Base-by-base conservation (phyloP, 352 stramenopile species). In the Globisporangium carolinianum region DNA sequence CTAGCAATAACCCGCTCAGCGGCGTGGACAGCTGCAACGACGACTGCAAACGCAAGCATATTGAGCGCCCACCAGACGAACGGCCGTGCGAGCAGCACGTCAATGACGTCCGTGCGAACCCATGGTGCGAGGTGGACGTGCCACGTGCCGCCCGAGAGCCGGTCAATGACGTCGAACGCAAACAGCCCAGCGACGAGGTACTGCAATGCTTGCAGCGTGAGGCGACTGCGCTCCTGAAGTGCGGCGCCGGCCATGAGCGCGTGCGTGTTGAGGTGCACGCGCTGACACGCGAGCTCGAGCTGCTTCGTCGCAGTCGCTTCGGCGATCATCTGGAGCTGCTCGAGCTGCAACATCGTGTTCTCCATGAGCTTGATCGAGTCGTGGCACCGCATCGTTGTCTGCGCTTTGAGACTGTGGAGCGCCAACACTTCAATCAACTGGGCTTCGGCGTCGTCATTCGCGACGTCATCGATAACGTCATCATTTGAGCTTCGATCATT, bases 321-420 rank as follows among this genome's bases (percentile, higher is more conserved):
- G 37, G 87, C 87, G 66, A 97, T 97, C 79, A 98, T 94, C 55
- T 96, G 88, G 9, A 98, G 65, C 50, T 98, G 87, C 55, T 98
- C 91, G 24, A 98, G 79, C 53, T 98, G 92, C 12, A 92, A 73
- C 73, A 96, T 89, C 11, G 91, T 91, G 62, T 95, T 95, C 53
- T 86, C 79, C 69, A 98, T 92, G 43, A 98, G 91, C 60, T 98
- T 98, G 64, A 97, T 97, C 9, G 97, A 87, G 72, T 98, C 95
- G 51, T 94, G 94, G 42, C 91, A 96, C 15, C 95, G 85, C 65
- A 96, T 79, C 53, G 97, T 81, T 1, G 98, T 94, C 66, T 98
- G 91, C 2, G 81, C 73, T 57, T 93, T 89, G 37, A 91, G 71
- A 36, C 81, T 76, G 49, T 84, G 81, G 37, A 98, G 84, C 59